Base-by-base conservation (phyloP, 352 stramenopile genomes). In the Elongisporangium undulatum region DNA sequence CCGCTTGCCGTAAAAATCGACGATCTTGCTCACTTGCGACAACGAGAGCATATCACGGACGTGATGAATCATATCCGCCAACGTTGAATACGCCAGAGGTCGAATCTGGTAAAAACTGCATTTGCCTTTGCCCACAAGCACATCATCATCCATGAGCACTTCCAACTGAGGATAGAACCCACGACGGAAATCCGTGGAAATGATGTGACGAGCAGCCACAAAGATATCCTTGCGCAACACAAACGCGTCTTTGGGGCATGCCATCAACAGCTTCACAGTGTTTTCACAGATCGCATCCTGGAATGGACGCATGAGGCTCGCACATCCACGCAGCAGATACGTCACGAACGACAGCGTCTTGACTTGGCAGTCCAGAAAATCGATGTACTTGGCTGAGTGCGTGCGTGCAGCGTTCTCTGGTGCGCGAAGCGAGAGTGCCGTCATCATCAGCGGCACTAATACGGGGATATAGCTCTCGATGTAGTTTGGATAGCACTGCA, bases 321-420 rank as follows among this genome's bases (percentile, higher is more conserved):
- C 80, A 61, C 96, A 98, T 12, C 88, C 85, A 29, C 95, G 87
- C 49, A 99, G 69, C 50, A 99, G 78, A 61, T 99, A 99, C 20
- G 96, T 99, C 38, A 99, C 74, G 63, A 99, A 99, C 29, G 94
- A 98, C 21, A 99, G 74, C 12, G 96, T 98, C 75, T 99, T 99
- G 51, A 98, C 94, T 77, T 99, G 97, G 57, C 87, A 96, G 53
- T 97, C 88, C 45, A 98, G 69, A 59, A 99, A 92, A 59, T 98
- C 79, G n/a, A 86, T 79, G 72, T 92, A 96, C 21, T 77, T 72
- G 51, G 75, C 63, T 29, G 79, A 74, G 49, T 96, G 76, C 3
- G 89, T 68, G 17, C 81, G 78, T 21, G 72, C 63, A 2, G 81
- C 73, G 23, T 65, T 71, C 29, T 87, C 76, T 0, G 92, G 89